These are phyloP conservation scores for Leishmania amazonensis DNA, from an alignment of 208 protist genomes.

Conservation along the genomic window DNA sequence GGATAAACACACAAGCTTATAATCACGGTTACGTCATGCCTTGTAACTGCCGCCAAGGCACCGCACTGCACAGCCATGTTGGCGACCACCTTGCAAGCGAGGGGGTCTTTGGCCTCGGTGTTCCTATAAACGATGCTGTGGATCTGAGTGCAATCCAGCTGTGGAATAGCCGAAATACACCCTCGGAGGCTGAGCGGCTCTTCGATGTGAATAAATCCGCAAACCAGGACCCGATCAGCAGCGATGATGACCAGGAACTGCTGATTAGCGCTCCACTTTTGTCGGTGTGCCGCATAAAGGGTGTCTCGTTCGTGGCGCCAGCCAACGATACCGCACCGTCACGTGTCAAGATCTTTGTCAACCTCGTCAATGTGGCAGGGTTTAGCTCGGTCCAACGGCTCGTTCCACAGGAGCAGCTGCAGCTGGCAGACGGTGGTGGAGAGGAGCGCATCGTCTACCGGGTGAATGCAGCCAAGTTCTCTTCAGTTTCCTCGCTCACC, in stretches of 20 bases:
- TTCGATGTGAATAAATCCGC: slow-evolving; percentile 49
- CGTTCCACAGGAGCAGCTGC: slow-evolving; percentile 74
- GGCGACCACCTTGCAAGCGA: slow-evolving; percentile 64
- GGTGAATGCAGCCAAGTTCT: slow-evolving; percentile 76
- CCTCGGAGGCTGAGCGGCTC: slow-evolving; percentile 49
- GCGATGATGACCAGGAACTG: slow-evolving; percentile 82
- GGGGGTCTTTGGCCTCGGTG: slow-evolving; percentile 73
- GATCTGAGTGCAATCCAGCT: slow-evolving; percentile 63
- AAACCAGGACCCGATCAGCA: slow-evolving; percentile 73
- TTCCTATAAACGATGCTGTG: slow-evolving; percentile 64
- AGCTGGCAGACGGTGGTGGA: slow-evolving; percentile 52
- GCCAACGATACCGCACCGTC: slow-evolving; percentile 57
- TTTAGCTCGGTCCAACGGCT: slow-evolving; percentile 82
- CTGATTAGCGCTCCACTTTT: slow-evolving; percentile 71
- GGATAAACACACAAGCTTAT: background rate
- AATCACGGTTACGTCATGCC: slow-evolving; percentile 47
- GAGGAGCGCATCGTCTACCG: slow-evolving; percentile 83
- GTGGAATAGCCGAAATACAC: slow-evolving; percentile 68
- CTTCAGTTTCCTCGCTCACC: slow-evolving; percentile 43
- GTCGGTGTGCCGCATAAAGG: slow-evolving; percentile 64
- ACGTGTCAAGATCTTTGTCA: slow-evolving; percentile 80
- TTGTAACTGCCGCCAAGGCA: slow-evolving; percentile 82
- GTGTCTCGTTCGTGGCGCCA: slow-evolving; percentile 65
- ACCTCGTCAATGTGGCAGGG: slow-evolving; percentile 60
- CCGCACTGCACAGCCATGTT: slow-evolving; percentile 79